Evolutionary conservation across 2,329 filamentous ascomycete species (phyloP), one percentile per base, ranked within the genome.

Genomic region (Fusarium ambrosium): DNA sequence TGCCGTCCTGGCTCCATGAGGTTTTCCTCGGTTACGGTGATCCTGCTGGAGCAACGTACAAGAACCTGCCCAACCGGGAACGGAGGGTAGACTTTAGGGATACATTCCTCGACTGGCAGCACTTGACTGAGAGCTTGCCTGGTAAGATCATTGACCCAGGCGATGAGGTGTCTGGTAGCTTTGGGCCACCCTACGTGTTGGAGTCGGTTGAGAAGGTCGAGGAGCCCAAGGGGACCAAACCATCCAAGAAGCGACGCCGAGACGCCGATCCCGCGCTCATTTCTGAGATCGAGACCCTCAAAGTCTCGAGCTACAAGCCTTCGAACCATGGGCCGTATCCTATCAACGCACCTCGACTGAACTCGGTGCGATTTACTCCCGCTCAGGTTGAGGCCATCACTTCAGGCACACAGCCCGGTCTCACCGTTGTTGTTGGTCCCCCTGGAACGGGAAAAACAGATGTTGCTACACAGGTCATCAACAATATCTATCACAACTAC

Each of bases 401-500:
- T 70, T 98, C 96, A 45, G 97, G 97, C 22, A 95, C 94, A 8
- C 97, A 99, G 79, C 96, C 97, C 39, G 97, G 97, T 22, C 88
- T 99, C 62, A 98, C 96, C 1, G 90, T 99, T 58, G 93, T 99
- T 77, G 94, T 99, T 72, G 97, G 97, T 1, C 97, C 97, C 64
- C 97, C 97, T 9, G 97, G 97, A 64, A 99, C 97, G 8, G 97
- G 97, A 72, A 99, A 99, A 86, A 99, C 97, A n/a, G 97, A 99
- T 83, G 97, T 99, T 63, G 95, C 95, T 58, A 98, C 96, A 6
- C 97, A 99, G 83, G 97, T 98, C 81, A 99, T 99, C 85, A 98
- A 94, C 86, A 98, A 98, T 82, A 93, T 99, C 77, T 99, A 99
- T 81, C 96, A 98, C 86, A 98, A 98, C 84, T 99, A 98, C 81